Base-by-base conservation (phyloP, 1,284 basidiomycete genomes). In the Puccinia triticina region DNA sequence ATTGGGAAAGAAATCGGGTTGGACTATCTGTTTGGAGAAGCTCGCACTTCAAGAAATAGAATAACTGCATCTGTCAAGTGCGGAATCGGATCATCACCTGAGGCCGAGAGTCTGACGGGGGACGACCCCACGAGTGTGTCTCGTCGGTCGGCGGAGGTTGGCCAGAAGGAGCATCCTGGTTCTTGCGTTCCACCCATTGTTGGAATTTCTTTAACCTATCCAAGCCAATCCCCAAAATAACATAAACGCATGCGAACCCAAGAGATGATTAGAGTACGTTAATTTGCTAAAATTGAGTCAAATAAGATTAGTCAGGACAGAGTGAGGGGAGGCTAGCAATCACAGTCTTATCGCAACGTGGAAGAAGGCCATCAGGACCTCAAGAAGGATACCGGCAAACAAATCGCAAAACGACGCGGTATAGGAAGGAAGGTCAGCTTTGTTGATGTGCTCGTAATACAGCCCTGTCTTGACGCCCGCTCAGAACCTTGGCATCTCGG, bases 271-370 rank as follows among this genome's bases (percentile, higher is more conserved):
- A 48, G 48, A 53, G 0, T 26, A 0, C 2, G 16, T 48, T 7
- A 16, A 32, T 12, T 32, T 37, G 2, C 64, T 23, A 66, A 21
- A 57, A 32, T 21, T 18, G 37, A 21, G 0, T n/a, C 29, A 0
- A 46, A 46, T 5, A 2, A 26, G 16, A 71, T 29, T 32, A 12
- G 32, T 11, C 3, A 11, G 46, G 69, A 72, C 14, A 16, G 46
- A 34, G 26, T 72, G n/a, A 72, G n/a, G n/a, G 16, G n/a, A 29
- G 46, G 18, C 48, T 29, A 16, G 69, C 21, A 29, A 43, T 77
- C n/a, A 77, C 57, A 77, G 34, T 77, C 40, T 48, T 59, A 77
- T 77, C 40, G 59, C 57, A 64, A 61, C 75, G 23, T 50, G 57
- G 21, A 64, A 64, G 53, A 75, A 75, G 14, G 32, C 73, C 53